phyloP scores from a whole-genome alignment of 345 rosid species.

The Carallia pectinifolia region DNA sequence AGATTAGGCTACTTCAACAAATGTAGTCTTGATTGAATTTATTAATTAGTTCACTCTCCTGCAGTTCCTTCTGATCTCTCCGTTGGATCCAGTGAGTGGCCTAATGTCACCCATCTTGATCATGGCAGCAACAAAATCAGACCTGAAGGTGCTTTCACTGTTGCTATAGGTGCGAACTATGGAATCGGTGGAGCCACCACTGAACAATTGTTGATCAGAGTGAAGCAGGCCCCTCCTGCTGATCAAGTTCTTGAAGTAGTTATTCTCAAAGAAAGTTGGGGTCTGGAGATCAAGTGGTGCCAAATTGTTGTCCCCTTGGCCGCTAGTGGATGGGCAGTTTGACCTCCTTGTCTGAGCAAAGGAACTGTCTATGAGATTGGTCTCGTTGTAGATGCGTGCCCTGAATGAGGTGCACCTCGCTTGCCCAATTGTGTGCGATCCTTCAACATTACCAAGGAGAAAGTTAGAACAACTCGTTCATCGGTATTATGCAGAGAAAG shows the following conservation, averaged over 20 bases:
- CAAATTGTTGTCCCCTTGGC: constrained; percentile 32
- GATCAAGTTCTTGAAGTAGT: constrained; percentile 35
- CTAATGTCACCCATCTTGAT: constrained; percentile 49
- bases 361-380: constrained; percentile 27
- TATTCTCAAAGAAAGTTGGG: constrained; percentile 36
- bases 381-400: constrained; percentile 42
- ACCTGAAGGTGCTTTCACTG: constrained; percentile 17
- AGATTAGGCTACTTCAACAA: too few species aligned
- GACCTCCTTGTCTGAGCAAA: constrained; percentile 29
- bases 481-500: too few species aligned
- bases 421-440: constrained; percentile 47
- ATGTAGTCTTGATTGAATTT: background rate
- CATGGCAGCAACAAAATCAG: constrained; percentile 40
- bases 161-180: constrained; percentile 28
- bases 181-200: constrained; percentile 31
- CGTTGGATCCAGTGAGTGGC: constrained; percentile 40
- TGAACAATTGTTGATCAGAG: constrained; percentile 48
- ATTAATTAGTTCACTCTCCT: constrained; percentile 29
- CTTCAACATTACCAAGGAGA: background rate
- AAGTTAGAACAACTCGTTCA: too few species aligned
- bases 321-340: constrained; percentile 32
- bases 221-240: constrained; percentile 38
- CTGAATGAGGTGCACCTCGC: constrained; percentile 46
- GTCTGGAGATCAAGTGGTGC: constrained; percentile 39
- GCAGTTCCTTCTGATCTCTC: constrained; percentile 48